Conservation (phyloP, 208 protist species). For the Endotrypanum monterogeii region DNA sequence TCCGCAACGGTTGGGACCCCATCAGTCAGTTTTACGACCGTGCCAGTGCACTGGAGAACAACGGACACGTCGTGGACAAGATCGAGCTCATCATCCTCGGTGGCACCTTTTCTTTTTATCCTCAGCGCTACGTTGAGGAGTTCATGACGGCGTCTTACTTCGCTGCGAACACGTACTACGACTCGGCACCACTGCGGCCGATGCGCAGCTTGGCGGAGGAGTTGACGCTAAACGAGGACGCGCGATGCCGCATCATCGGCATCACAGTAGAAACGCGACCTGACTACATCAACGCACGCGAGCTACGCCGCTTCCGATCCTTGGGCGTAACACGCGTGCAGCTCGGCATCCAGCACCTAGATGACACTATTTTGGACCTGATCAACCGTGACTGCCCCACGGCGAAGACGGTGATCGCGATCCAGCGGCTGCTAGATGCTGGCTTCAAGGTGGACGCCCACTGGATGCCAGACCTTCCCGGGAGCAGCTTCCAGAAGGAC, state of each 20-base stretch:
- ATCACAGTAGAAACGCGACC: slow-evolving; percentile 99
- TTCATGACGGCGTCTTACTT: slow-evolving; percentile 92
- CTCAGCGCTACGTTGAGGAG: slow-evolving; percentile 93
- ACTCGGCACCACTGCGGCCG: slow-evolving; percentile 56
- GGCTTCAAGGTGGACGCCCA: slow-evolving; percentile 99
- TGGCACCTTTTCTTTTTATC: slow-evolving; percentile 99
- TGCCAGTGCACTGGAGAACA: slow-evolving; percentile 88
- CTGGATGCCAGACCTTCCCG: slow-evolving; percentile 99
- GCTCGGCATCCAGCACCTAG: slow-evolving; percentile 99
- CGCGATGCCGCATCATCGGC: slow-evolving; percentile 97
- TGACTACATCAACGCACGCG: slow-evolving; percentile 96
- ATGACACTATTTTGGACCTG: slow-evolving; percentile 96
- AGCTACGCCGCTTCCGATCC: slow-evolving; percentile 84
- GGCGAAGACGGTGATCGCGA: slow-evolving; percentile 91
- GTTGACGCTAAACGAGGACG: slow-evolving; percentile 91
- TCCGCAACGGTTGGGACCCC: slow-evolving; percentile 90
- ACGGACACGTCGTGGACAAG: slow-evolving; percentile 95
- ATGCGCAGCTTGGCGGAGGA: slow-evolving; percentile 78
- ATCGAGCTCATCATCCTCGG: slow-evolving; percentile 99
- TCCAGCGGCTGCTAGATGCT: slow-evolving; percentile 95
- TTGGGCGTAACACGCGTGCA: slow-evolving; percentile 98
- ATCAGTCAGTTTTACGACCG: slow-evolving; percentile 93
- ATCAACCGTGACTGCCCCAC: slow-evolving; percentile 98
- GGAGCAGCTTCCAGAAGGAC: slow-evolving; percentile 96
- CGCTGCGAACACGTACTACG: slow-evolving; percentile 92